phyloP scores from a whole-genome alignment of 768 basidiomycete genomes.

The Tulasnella sp. region DNA sequence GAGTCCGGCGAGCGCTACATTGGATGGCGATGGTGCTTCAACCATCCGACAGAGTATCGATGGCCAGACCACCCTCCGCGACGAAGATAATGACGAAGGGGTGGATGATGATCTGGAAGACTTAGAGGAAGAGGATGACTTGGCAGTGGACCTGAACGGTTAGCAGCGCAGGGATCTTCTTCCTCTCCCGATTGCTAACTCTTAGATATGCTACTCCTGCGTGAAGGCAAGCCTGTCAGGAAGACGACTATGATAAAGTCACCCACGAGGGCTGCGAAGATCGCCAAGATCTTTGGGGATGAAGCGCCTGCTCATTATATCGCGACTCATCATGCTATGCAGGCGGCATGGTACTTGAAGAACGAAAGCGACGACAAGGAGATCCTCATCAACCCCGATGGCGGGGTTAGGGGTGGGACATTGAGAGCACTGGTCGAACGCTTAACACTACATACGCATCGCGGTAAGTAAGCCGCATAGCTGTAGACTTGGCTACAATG shows the following conservation, averaged over 20 bases:
- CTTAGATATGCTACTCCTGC: not conserved
- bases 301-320: conserved; percentile 39
- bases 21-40: conserved; percentile 9
- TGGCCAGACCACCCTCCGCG: not conserved
- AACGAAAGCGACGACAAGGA: conserved; percentile 70
- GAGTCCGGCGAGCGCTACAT: not conserved
- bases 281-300: conserved; percentile 48
- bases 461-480: conserved; percentile 41
- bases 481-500: not conserved
- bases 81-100: conserved; percentile 5
- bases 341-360: conserved; percentile 74
- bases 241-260: conserved; percentile 1
- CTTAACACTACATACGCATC: conserved; percentile 80
- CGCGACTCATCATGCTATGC: conserved; percentile 31
- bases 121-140: too few species aligned
- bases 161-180: not conserved
- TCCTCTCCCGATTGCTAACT: not conserved
- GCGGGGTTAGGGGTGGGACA: conserved; percentile 76
- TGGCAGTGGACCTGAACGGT: conserved; percentile 7
- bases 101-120: not conserved
- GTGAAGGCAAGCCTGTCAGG: not conserved
- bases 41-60: conserved; percentile 9
- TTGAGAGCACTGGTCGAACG: conserved; percentile 77
- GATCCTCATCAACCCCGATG: conserved; percentile 76
- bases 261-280: conserved; percentile 32